A percentile compares a stretch with the other conserved stretches of the same genome.
These are phyloP conservation scores for Exserohilum rostratum DNA, from an alignment of 2,329 filamentous ascomycete species.

Conservation along the genomic window DNA sequence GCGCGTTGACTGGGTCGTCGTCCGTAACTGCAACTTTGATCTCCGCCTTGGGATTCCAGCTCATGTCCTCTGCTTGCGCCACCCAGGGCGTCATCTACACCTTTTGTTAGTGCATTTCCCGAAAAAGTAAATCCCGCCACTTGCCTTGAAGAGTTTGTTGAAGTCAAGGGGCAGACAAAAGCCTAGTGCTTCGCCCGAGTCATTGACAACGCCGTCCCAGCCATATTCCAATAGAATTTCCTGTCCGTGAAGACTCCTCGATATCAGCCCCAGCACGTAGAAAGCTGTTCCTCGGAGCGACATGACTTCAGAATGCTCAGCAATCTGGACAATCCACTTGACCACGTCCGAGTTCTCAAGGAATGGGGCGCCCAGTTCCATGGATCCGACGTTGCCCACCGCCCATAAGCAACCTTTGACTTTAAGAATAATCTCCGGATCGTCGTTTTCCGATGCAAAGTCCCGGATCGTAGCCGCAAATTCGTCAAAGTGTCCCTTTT, in stretches of 20 bases:
- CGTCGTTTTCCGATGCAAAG: constrained; percentile 82
- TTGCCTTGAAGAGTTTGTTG: constrained; percentile 75
- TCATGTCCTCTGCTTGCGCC: constrained; percentile 37
- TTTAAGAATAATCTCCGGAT: constrained; percentile 84
- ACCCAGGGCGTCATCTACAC: constrained; percentile 49
- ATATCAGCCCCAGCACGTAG: constrained; percentile 92
- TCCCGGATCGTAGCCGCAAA: constrained; percentile 89
- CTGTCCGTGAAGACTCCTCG: constrained; percentile 86
- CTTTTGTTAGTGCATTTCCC: constrained; percentile 20
- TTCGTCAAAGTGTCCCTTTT: constrained; percentile 96
- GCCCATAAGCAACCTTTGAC: constrained; percentile 98
- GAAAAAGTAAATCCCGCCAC: constrained; percentile 3
- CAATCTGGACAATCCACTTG: constrained; percentile 83
- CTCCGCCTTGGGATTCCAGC: constrained; percentile 40
- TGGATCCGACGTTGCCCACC: constrained; percentile 95
- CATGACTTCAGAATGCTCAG: constrained; percentile 86
- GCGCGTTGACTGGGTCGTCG: constrained; percentile 67
- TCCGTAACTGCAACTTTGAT: constrained; percentile 66
- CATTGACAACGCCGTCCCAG: constrained; percentile 90
- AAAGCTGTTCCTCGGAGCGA: constrained; percentile 94
- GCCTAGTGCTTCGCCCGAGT: constrained; percentile 80
- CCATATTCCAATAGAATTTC: constrained; percentile 88
- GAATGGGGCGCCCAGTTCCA: constrained; percentile 95
- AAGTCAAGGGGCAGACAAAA: constrained; percentile 85
- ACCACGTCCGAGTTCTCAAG: constrained; percentile 90